A percentile compares a stretch with the other conserved stretches of the same genome.
Evolutionary conservation across 139 green algal species (phyloP).

Genomic region (Edaphochlamys debaryana): DNA sequence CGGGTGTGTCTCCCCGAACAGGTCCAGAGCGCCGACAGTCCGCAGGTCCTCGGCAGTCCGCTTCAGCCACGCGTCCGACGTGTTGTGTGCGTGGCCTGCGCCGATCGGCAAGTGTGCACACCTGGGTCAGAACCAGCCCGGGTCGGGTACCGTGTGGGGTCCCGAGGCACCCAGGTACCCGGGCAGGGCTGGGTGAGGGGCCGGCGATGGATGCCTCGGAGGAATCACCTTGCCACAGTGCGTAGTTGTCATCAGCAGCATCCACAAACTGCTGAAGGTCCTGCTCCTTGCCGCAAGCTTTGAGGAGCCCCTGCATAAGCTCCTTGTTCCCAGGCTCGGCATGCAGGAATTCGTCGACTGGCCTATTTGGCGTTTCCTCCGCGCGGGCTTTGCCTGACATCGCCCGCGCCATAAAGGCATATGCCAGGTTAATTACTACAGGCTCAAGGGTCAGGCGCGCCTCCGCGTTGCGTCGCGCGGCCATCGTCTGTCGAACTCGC

Average conservation of each 20-base stretch:
- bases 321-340: background rate
- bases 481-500: background rate
- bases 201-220: too few relatives aligned
- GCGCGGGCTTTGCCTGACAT: background rate
- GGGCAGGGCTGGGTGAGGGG: too few relatives aligned
- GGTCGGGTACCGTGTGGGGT: too few relatives aligned
- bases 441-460: background rate
- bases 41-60: background rate
- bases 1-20: background rate
- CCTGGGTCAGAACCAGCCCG: background rate
- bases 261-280: background rate
- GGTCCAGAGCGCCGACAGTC: background rate
- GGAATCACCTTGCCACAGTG: background rate
- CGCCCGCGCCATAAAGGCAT: background rate
- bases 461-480: background rate
- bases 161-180: too few relatives aligned
- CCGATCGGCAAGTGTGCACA: background rate
- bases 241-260: background rate
- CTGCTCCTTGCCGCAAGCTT: background rate
- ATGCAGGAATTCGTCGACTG: background rate
- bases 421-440: background rate
- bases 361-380: background rate
- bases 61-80: background rate
- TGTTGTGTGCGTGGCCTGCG: background rate
- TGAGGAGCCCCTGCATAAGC: background rate